Evolutionary conservation across 2,329 filamentous ascomycete genomes (phyloP).

Genomic region (Colletotrichum melonis): DNA sequence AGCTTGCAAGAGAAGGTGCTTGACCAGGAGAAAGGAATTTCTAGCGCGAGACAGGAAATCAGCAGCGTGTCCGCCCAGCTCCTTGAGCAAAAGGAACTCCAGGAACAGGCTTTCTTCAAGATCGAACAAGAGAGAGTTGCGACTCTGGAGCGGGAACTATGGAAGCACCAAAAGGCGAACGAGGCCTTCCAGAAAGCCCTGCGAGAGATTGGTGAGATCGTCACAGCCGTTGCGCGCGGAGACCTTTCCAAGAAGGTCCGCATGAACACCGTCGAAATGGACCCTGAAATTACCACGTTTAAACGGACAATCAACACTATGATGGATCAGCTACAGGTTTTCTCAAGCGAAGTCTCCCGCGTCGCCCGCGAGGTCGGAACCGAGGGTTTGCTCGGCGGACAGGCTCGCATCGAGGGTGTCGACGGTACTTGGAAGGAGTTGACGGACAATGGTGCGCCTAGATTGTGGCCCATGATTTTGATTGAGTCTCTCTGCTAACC

Average conservation of each 20-base stretch:
- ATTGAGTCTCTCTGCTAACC: neutral
- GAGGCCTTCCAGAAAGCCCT: conserved; percentile 98
- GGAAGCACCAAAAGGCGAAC: conserved; percentile 98
- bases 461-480: neutral
- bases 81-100: conserved; percentile 84
- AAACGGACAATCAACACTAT: conserved; percentile 99
- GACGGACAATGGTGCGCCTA: conserved; percentile 78
- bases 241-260: conserved; percentile 97
- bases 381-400: conserved; percentile 91
- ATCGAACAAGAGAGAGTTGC: conserved; percentile 91
- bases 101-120: conserved; percentile 83
- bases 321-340: conserved; percentile 98
- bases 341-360: conserved; percentile 94
- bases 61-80: conserved; percentile 88
- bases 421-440: conserved; percentile 98
- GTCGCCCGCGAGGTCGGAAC: conserved; percentile 96
- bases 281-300: conserved; percentile 97
- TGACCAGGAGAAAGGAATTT: conserved; percentile 91
- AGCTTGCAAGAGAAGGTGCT: conserved; percentile 91
- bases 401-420: conserved; percentile 92
- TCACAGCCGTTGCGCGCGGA: conserved; percentile 94
- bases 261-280: conserved; percentile 96
- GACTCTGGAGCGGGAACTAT: conserved; percentile 89
- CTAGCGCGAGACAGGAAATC: conserved; percentile 87
- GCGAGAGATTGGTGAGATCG: conserved; percentile 95